Evolutionary conservation across 805 yeast species (phyloP), one percentile per base, ranked within the genome.

Genomic region (Yarrowia porcina): DNA sequence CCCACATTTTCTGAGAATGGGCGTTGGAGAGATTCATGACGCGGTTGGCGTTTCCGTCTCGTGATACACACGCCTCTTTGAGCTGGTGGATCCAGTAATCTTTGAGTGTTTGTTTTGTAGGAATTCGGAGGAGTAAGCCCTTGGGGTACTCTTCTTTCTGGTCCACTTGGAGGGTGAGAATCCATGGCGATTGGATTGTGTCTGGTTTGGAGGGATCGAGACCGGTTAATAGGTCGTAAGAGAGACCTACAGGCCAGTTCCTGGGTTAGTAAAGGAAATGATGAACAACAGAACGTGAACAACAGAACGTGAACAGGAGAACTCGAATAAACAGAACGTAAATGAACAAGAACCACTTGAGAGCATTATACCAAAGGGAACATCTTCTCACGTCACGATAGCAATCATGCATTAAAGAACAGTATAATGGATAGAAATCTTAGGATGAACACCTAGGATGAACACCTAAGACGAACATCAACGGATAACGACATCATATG

Each of bases 1-100:
- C 67, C 88, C 92, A 88, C 52, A 90, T 76, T 1, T 70, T 69
- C 23, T 76, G 73, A 0, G 93, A 81, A 59, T 87, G 86, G 0
- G 77, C 78, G 65, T 83, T 85, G 6, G 94, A 82, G 62, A 93
- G 75, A 25, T 79, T 79, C 96, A 93, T 88, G n/a, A 93, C 82
- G 1, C 84, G 80, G 65, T 88, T 90, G 6, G 96, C 80, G n/a
- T 83, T 81, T 0, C 96, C 96, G 66, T 86, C 84, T 36, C 88
- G 72, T 0, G 90, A 83, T 69, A 80, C 90, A 69, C 90, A 84
- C 4, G 90, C 82, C 70, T 93, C 97, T 69, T 94, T 93, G 71
- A 90, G 75, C 64, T 85, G 90, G 70, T 93, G 91, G 65, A 85
- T 75, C 86, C 94, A 86, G 56, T 82, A 79, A 57, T 79, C 81